A percentile compares a stretch with the other conserved stretches of the same genome.
Evolutionary conservation across 495 filamentous ascomycete species (phyloP).

Genomic region (Barbatosphaeria neglecta): DNA sequence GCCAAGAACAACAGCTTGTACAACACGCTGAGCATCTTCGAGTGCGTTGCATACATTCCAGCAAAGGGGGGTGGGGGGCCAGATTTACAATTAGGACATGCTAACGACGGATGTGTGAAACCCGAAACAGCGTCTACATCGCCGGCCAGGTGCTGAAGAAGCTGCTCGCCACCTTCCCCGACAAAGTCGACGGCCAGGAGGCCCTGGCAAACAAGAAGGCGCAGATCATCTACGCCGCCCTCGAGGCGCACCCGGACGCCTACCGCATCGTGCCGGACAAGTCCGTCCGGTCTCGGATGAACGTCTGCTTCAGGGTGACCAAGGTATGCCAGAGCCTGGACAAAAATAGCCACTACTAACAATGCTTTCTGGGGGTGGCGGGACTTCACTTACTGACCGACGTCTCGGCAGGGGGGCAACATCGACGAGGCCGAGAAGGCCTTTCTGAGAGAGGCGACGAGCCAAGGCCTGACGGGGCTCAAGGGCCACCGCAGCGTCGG

Average conservation of each 20-base stretch:
- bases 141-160: conserved; percentile 71
- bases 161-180: conserved; percentile 45
- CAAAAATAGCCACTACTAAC: no score
- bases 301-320: conserved; percentile 74
- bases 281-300: conserved; percentile 70
- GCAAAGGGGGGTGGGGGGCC: background rate
- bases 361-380: no score
- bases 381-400: no score
- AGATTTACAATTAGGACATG: background rate
- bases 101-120: background rate
- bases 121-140: conserved; percentile 55
- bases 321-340: conserved; percentile 17
- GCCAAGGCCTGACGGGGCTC: conserved; percentile 52
- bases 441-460: conserved; percentile 62
- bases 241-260: conserved; percentile 57
- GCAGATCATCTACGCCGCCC: conserved; percentile 53
- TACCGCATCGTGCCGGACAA: conserved; percentile 68
- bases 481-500: conserved; percentile 78
- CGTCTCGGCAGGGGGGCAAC: conserved; percentile 39
- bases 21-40: conserved; percentile 92
- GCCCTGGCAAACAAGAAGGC: conserved; percentile 61
- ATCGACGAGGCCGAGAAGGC: conserved; percentile 54
- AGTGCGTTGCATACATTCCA: conserved; percentile 24
- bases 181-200: conserved; percentile 63
- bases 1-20: conserved; percentile 86